Evolutionary conservation across 352 stramenopile genomes (phyloP), one percentile per base, ranked within the genome.

Genomic region (Porosira glacialis): DNA sequence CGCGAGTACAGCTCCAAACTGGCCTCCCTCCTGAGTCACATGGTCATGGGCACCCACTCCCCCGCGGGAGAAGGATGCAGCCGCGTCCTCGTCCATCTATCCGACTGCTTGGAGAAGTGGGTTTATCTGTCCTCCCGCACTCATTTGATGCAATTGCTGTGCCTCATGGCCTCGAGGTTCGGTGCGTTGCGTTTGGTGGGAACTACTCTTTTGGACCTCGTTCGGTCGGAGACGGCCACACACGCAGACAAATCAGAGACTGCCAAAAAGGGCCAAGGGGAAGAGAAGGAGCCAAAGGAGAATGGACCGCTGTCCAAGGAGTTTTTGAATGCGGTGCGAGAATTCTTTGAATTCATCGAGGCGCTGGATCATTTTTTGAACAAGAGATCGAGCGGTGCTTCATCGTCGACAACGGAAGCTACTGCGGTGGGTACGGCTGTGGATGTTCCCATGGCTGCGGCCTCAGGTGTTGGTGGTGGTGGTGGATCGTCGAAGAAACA

Each of bases 291-390:
- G 19, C 17, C 22, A 17, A 53, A 56, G 48, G 5, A 53, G 35
- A 22, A 24, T 6, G 6, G 19, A 27, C 52, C 59, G 17, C 31
- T 71, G 2, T 13, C 39, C 15, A 13, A 47, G 11, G 39, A 47
- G 24, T 47, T 6, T 19, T 13, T 47, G 5, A 43, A 66, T 2
- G 61, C 36, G 3, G 56, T 52, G 8, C 70, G 47, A 35, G 33
- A 60, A 57, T 76, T 80, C 44, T 79, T 79, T 59, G 26, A 69
- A 38, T 84, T 62, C 51, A 39, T 81, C 31, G 31, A 51, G 2
- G 45, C 51, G 10, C 56, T 81, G 26, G 49, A 81, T 66, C 19
- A 39, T 36, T 59, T 69, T n/a, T 33, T 78, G 27, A 70, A 78
- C 24, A 22, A 61, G 38, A 38, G 21, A 50, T n/a, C 38, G 1